Conservation (phyloP, 1,284 basidiomycete genomes). For the Ustilago vetiveriae region DNA sequence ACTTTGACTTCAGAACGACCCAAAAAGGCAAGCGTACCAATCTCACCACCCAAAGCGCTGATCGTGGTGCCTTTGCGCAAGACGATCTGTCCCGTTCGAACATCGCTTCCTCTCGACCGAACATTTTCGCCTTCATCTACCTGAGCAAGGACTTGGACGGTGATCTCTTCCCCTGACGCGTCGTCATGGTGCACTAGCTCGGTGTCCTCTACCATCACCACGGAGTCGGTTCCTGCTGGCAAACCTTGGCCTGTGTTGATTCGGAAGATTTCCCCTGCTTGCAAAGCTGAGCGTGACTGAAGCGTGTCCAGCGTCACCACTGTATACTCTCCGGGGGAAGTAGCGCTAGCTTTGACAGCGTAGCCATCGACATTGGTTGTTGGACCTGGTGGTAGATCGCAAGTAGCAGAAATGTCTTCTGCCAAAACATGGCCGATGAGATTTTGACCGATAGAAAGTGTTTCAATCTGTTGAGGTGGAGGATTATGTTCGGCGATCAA, state of each 20-base stretch:
- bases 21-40: slow-evolving; percentile 84
- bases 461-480: slow-evolving; percentile 8
- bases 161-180: slow-evolving; percentile 75
- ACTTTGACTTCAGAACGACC: slow-evolving; percentile 76
- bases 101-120: slow-evolving; percentile 78
- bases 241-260: slow-evolving; percentile 71
- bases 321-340: slow-evolving; percentile 74
- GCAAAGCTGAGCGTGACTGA: slow-evolving; percentile 2
- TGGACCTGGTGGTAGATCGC: slow-evolving; percentile 69
- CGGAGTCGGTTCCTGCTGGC: slow-evolving; percentile 77
- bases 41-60: slow-evolving; percentile 78
- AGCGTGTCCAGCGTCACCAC: slow-evolving; percentile 73
- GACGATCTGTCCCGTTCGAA: slow-evolving; percentile 75
- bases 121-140: slow-evolving; percentile 78
- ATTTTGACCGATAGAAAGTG: slow-evolving; percentile 64
- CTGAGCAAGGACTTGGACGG: slow-evolving; percentile 76
- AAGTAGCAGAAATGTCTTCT: slow-evolving; percentile 76
- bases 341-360: slow-evolving; percentile 71
- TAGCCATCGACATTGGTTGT: slow-evolving; percentile 90
- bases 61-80: slow-evolving; percentile 75
- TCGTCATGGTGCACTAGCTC: slow-evolving; percentile 73
- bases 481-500: slow-evolving; percentile 72
- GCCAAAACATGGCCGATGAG: slow-evolving; percentile 78
- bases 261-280: slow-evolving; percentile 45
- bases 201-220: slow-evolving; percentile 93